phyloP scores from a whole-genome alignment of 2,329 filamentous ascomycete species.

The Penicillium sp. region DNA sequence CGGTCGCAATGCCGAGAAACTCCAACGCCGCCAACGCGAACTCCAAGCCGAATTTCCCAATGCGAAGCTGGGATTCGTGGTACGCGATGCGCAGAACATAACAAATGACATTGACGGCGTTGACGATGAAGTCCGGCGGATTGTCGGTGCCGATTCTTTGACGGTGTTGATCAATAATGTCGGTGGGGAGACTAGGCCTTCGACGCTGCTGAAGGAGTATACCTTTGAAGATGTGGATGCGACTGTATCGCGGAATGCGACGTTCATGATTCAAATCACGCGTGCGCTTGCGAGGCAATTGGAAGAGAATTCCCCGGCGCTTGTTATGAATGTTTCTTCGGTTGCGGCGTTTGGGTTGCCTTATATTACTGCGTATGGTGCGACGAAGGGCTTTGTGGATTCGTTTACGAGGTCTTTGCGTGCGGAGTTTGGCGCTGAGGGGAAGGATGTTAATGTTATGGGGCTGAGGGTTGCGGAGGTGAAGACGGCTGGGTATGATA shows the following conservation, averaged over 20 bases:
- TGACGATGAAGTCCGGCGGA: constrained; percentile 22
- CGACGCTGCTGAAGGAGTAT: constrained; percentile 39
- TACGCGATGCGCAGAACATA: constrained; percentile 47
- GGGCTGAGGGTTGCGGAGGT: constrained; percentile 39
- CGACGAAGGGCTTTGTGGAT: constrained; percentile 50
- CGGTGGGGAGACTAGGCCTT: constrained; percentile 45
- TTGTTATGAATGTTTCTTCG: constrained; percentile 56
- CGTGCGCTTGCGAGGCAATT: constrained; percentile 50
- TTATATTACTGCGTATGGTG: constrained; percentile 49
- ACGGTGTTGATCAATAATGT: constrained; percentile 61
- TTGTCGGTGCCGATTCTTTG: constrained; percentile 36
- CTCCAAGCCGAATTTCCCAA: constrained; percentile 45
- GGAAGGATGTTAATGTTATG: constrained; percentile 41
- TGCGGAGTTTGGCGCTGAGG: constrained; percentile 46
- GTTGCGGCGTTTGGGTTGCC: constrained; percentile 50
- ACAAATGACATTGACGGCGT: constrained; percentile 24
- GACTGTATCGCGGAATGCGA: constrained; percentile 51
- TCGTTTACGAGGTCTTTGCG: constrained; percentile 43
- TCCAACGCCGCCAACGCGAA: constrained; percentile 43
- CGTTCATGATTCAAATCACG: constrained; percentile 55
- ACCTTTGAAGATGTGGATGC: constrained; percentile 41
- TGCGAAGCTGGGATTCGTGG: constrained; percentile 41
- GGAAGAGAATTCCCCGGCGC: constrained; percentile 39
- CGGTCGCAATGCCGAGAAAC: constrained; percentile 55
- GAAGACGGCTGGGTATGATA: constrained; percentile 27